Evolutionary conservation across 2,329 filamentous ascomycete species (phyloP), one percentile per base, ranked within the genome.

Genomic region (Hymenoscyphus albidus): DNA sequence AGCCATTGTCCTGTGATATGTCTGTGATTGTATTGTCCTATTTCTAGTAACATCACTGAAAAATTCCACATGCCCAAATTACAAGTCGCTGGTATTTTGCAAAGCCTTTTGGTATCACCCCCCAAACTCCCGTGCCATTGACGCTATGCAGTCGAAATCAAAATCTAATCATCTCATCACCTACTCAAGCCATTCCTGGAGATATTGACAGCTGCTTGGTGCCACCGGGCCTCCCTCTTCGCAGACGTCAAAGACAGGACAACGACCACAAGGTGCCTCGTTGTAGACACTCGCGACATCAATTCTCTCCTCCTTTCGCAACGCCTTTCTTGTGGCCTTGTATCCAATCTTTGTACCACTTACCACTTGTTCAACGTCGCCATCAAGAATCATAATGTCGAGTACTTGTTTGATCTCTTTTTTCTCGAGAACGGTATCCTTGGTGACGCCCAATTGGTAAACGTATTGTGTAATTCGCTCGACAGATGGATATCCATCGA

Each of bases 171-270:
- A 56, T 31, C 35, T 38, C 35, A n/a, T 22, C 56, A 39, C 48
- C 55, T 61, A 62, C 0, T 80, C 83, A 57, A 97, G 78, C 95
- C 95, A 99, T 61, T 88, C 85, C 68, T 90, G 85, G 74, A 96
- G 97, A 75, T 99, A 99, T 62, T 92, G 89, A 77, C 95, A 99
- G 60, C 90, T 96, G 69, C 87, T 89, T 0, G 94, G 92, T 72
- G 89, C 96, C 27, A 99, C 92, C 0, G 93, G 92, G 0, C 94
- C 94, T 6, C 92, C 93, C 66, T 96, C 92, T 69, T 92, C 90
- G 75, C 95, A 99, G 1, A 98, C 83, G 64, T 95, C 90, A 75
- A 97, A 97, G 2, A 97, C 94, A 0, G 95, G 95, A 77, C 95
- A 99, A 63, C 87, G 84, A 1, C 94, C 93, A 76, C 95, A 99